Evolutionary conservation across 2,329 filamentous ascomycete species (phyloP), one percentile per base, ranked within the genome.

Genomic region (Mariannaea sp.): DNA sequence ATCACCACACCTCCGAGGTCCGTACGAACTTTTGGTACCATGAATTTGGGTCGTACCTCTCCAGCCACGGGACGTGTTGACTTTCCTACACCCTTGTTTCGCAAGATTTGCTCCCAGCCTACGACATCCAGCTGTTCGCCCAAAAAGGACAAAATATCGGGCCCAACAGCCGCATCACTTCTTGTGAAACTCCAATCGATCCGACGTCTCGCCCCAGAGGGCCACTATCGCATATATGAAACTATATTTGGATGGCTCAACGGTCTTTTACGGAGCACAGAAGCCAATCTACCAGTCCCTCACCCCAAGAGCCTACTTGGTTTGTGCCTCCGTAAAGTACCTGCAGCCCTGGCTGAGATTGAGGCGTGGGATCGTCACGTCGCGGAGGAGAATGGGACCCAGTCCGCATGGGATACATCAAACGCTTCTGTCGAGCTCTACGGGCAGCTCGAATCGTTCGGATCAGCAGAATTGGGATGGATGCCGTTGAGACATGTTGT

Each of bases 241-340:
- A 66, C 63, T 6, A 68, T 74, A 19, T 64, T 74, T 29, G 46
- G 60, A 13, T 71, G 69, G 64, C 43, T 73, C 16, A 59, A 62
- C 22, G 49, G 59, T 8, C 32, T 74, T 5, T 49, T 74, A 30
- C 63, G 56, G 17, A 61, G 65, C 7, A 73, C 70, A 7, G 50
- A 61, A 7, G 38, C 58, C 2, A 45, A 56, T 4, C 47, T 39
- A 3, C 46, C 62, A 17, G 57, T 65, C 16, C 33, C 61, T 8
- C 62, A 64, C 13, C 56, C 57, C 5, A 72, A 71, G 41, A 73
- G 72, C 8, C 60, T 74, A 4, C 52, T 74, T 7, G 66, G 63
- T n/a, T 70, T 74, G 64, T 74, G 72, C 32, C 56, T 74, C 29
- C 72, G 69, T 12, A 66, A 59, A 48, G 48, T 71, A 10, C 68